These are phyloP conservation scores for Suillus fuscotomentosus DNA, from an alignment of 768 basidiomycete genomes.

Conservation along the genomic window DNA sequence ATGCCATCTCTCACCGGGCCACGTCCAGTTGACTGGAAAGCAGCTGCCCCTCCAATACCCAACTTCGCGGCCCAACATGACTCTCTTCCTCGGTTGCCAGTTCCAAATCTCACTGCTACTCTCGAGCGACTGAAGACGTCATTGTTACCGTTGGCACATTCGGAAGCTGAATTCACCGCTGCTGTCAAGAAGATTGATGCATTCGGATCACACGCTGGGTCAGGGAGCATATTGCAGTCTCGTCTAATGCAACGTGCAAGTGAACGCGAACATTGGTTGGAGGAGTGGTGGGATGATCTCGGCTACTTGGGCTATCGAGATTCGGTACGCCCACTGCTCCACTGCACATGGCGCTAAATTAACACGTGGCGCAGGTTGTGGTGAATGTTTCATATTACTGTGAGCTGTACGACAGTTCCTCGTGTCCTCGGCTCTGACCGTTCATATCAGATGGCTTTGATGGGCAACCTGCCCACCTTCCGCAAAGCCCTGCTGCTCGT, in stretches of 20 bases:
- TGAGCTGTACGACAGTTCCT: constrained; percentile 30
- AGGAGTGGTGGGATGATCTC: constrained; percentile 91
- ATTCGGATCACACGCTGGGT: constrained; percentile 45
- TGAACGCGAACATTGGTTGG: constrained; percentile 76
- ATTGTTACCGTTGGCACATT: constrained; percentile 71
- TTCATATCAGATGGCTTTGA: constrained; percentile 71
- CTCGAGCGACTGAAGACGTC: constrained; percentile 67
- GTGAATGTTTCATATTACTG: constrained; percentile 96
- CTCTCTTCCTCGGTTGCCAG: constrained; percentile 68
- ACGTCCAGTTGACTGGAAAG: constrained; percentile 68
- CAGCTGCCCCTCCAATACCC: constrained; percentile 57
- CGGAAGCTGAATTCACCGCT: constrained; percentile 52
- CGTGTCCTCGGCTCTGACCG: constrained; percentile 9
- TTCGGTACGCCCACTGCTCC: constrained; percentile 48
- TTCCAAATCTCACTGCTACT: constrained; percentile 67
- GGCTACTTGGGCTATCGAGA: constrained; percentile 87
- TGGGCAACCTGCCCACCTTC: constrained; percentile 58
- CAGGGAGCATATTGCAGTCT: constrained; percentile 58
- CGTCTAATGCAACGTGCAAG: constrained; percentile 55
- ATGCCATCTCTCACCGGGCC: constrained; percentile 18
- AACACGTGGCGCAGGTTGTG: constrained; percentile 52
- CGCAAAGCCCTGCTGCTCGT: constrained; percentile 56
- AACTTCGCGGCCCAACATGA: constrained; percentile 66
- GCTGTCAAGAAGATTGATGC: constrained; percentile 64
- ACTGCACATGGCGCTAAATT: constrained; percentile 4